phyloP scores from a whole-genome alignment of 2,329 filamentous ascomycete genomes.

The Diaporthe caulivora region DNA sequence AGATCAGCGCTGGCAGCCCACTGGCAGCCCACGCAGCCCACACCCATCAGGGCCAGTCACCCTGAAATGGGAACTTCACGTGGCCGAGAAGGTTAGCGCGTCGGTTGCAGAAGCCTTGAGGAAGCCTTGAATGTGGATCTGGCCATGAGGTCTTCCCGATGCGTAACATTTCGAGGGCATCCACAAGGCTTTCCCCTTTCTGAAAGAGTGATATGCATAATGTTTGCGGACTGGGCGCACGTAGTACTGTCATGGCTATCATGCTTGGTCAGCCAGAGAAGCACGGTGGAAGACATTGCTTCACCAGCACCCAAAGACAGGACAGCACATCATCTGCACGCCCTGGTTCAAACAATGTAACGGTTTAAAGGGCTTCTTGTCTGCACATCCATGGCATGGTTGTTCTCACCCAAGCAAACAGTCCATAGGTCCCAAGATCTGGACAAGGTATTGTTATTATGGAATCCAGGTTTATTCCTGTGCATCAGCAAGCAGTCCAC shows the following conservation, averaged over 20 bases:
- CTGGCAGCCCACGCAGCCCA: too few relatives aligned
- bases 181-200: constrained; percentile 21
- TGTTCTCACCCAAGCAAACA: neutral
- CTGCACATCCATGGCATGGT: neutral
- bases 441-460: too few relatives aligned
- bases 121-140: constrained; percentile 25
- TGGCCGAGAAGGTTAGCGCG: constrained; percentile 2
- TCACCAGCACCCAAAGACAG: neutral
- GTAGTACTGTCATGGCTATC: neutral
- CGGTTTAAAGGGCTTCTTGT: neutral
- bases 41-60: neutral
- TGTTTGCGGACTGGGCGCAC: constrained; percentile 5
- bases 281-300: neutral
- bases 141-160: constrained; percentile 5
- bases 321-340: neutral
- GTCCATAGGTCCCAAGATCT: neutral
- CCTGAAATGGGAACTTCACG: constrained; percentile 2
- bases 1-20: constrained; percentile 23
- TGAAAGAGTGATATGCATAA: neutral
- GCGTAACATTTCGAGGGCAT: constrained; percentile 22
- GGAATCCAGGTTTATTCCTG: neutral
- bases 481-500: neutral
- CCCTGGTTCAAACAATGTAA: neutral
- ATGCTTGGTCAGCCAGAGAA: neutral
- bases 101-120: too few relatives aligned